Conservation (phyloP, 495 filamentous ascomycete species). For the Podospora pseudopauciseta region DNA sequence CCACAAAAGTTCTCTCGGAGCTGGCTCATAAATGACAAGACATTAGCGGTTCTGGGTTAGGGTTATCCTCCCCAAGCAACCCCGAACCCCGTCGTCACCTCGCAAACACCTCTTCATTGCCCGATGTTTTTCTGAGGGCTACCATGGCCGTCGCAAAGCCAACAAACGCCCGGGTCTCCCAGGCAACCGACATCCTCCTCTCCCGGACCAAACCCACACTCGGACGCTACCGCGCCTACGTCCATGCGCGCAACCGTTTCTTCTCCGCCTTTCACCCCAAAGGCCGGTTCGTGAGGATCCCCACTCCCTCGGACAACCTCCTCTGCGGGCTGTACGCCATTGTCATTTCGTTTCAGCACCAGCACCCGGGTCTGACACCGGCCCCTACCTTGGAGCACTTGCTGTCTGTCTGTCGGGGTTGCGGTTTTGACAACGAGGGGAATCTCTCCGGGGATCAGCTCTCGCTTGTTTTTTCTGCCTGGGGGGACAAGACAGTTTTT, state of each 20-base stretch:
- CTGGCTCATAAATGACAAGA: not conserved
- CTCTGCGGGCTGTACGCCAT: conserved; percentile 24
- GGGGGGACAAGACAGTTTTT: conserved; percentile 11
- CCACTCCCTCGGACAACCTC: conserved; percentile 19
- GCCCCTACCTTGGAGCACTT: conserved; percentile 14
- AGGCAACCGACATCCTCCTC: conserved; percentile 23
- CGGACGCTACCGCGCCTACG: conserved; percentile 18
- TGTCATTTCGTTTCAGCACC: conserved; percentile 12
- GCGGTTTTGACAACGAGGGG: conserved; percentile 8
- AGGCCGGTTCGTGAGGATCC: conserved; percentile 17
- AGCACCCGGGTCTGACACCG: not conserved
- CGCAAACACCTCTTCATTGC: too few relatives aligned
- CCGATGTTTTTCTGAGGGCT: too few relatives aligned
- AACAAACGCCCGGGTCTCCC: not conserved
- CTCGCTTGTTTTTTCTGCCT: conserved; percentile 15
- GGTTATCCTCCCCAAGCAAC: not conserved
- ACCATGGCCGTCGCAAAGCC: not conserved
- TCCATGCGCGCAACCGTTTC: conserved; percentile 22
- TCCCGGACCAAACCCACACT: conserved; percentile 1
- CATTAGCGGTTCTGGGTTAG: not conserved
- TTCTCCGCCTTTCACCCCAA: conserved; percentile 19
- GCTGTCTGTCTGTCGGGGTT: not conserved
- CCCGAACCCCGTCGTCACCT: too few relatives aligned
- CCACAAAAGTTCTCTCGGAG: too few relatives aligned
- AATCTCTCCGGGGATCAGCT: conserved; percentile 17